phyloP scores from a whole-genome alignment of 2,329 filamentous ascomycete species.

The Parastagonospora nodorum region DNA sequence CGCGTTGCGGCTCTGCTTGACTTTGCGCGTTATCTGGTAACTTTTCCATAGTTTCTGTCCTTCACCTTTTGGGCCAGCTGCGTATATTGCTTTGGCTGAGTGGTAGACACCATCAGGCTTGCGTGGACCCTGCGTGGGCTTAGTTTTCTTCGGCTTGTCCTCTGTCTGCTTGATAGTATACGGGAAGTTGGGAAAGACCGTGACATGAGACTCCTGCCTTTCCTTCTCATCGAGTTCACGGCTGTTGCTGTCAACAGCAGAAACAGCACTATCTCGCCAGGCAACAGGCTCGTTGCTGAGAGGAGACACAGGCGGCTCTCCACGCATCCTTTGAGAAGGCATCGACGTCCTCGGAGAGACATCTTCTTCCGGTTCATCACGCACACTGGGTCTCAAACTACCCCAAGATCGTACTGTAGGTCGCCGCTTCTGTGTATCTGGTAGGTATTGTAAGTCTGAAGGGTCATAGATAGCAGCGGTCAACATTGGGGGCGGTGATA shows the following conservation, averaged over 20 bases:
- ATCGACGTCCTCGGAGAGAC: background rate
- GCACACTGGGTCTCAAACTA: background rate
- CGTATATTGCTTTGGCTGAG: constrained; percentile 25
- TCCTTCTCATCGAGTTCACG: background rate
- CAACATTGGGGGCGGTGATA: background rate
- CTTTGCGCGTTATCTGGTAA: constrained; percentile 14
- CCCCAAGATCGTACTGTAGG: background rate
- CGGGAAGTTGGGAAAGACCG: constrained; percentile 1
- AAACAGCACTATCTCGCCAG: background rate
- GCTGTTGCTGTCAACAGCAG: background rate
- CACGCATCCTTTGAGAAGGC: background rate
- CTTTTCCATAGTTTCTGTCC: constrained; percentile 27
- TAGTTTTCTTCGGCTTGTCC: background rate
- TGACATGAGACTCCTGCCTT: constrained; percentile 1
- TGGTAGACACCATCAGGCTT: constrained; percentile 2
- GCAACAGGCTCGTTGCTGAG: background rate
- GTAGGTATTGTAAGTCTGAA: background rate
- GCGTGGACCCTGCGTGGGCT: background rate
- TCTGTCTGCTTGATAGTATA: background rate
- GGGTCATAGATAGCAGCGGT: background rate
- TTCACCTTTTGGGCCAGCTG: constrained; percentile 31
- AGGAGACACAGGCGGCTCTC: background rate
- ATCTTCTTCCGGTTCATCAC: background rate
- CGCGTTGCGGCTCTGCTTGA: background rate
- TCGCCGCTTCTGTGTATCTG: background rate